Evolutionary conservation across 768 basidiomycete genomes (phyloP).

Genomic region (Lentinus tigrinus): DNA sequence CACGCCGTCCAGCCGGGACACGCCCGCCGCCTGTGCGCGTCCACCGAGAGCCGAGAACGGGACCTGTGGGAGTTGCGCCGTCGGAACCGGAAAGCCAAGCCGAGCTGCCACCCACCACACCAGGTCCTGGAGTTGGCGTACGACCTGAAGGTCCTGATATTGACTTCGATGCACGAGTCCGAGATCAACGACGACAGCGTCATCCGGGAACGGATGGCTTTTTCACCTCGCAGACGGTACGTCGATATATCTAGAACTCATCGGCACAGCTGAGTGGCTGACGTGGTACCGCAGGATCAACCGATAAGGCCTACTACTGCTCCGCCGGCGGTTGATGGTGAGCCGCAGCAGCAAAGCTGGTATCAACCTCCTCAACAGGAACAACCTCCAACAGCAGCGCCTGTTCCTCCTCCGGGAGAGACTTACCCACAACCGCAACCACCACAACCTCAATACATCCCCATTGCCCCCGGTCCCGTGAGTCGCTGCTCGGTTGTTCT

Average conservation of each 20-base stretch:
- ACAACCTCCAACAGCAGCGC: not conserved
- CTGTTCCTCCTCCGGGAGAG: slow-evolving; percentile 8
- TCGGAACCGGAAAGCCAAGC: slow-evolving; percentile 9
- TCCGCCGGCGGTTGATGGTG: not conserved
- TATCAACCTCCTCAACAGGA: not conserved
- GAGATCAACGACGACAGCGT: slow-evolving; percentile 10
- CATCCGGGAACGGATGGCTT: slow-evolving; percentile 15
- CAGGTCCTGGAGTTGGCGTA: not conserved
- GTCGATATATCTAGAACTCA: not conserved
- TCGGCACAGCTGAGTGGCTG: not conserved
- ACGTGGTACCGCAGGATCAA: not conserved
- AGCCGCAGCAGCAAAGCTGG: not conserved
- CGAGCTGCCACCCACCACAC: not conserved
- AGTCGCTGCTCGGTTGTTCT: slow-evolving; percentile 24
- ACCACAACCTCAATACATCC: not conserved
- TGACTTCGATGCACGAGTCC: slow-evolving; percentile 13
- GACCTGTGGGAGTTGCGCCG: not conserved
- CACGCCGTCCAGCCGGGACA: not conserved
- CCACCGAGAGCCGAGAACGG: not conserved
- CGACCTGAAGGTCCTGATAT: slow-evolving; percentile 13
- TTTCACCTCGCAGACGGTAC: slow-evolving; percentile 8
- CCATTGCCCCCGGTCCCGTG: slow-evolving; percentile 46
- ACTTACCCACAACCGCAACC: not conserved
- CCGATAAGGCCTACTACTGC: slow-evolving; percentile 5
- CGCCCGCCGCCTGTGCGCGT: not conserved